Evolutionary conservation across 352 stramenopile species (phyloP), one percentile per base, ranked within the genome.

Genomic region (Phytophthora cactorum): DNA sequence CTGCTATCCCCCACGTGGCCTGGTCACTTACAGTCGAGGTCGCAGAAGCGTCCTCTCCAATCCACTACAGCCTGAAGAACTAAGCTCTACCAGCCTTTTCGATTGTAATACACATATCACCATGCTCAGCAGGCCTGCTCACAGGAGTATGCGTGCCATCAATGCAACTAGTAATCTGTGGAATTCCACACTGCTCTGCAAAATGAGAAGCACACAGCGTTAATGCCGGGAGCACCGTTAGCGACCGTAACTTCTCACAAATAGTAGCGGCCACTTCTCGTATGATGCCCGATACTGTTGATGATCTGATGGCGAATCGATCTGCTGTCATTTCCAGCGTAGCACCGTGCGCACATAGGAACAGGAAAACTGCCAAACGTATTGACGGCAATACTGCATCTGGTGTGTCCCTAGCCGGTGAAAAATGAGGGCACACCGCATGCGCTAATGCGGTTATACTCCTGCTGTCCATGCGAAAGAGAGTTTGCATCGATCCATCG

Each of bases 141-240:
- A 59, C 43, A 2, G 59, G 50, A 7, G 54, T 59, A 31, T 66
- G 59, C 0, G 39, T 54, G 5, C 49, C 49, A 25, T 59, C 50
- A 29, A 66, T 66, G 34, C 39, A 66, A 1, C 59, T 49, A 0
- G 59, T 29, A 15, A 66, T 66, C 29, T 66, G 59, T 38, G 59
- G 31, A 2, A 54, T 52, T 12, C 41, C 29, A 22, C 59, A 59
- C 28, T 7, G 1, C 4, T 50, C 11, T 2, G 50, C 28, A 36
- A 66, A 54, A 27, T 54, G 59, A 1, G 39, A 54, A 2, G 59
- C 59, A 41, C 39, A 49, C 2, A 45, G 28, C 8, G 0, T 0
- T 2, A 32, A 8, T 15, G 15, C n/a, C 1, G 50, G 15, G 8
- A 56, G 54, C 29, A 41, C 11, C 32, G 50, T 17, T 11, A 45